phyloP scores from a whole-genome alignment of 306 rosid species.

The Coriaria nepalensis region DNA sequence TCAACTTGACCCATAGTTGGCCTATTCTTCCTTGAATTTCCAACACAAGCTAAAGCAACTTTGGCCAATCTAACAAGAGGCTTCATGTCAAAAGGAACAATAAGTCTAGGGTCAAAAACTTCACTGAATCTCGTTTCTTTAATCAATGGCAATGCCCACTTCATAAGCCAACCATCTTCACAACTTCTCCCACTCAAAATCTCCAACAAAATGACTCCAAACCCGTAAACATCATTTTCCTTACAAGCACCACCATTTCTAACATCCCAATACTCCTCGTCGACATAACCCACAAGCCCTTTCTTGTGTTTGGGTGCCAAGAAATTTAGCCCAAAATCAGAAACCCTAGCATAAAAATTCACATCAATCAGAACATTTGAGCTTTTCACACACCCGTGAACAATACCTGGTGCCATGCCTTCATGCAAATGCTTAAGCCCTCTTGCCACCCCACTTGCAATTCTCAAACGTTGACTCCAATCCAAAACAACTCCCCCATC shows the following conservation, averaged over 20 bases:
- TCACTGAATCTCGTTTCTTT: conserved; percentile 40
- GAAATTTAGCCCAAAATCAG: conserved; percentile 60
- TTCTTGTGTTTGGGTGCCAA: conserved; percentile 40
- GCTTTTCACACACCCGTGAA: conserved; percentile 75
- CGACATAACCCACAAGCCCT: conserved; percentile 46
- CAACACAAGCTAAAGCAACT: conserved; percentile 77
- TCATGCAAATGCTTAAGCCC: conserved; percentile 74
- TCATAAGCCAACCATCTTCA: conserved; percentile 47
- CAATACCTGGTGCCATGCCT: conserved; percentile 50
- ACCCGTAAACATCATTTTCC: conserved; percentile 77
- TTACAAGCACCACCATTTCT: conserved; percentile 29
- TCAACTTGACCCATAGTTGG: conserved; percentile 63
- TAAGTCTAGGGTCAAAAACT: conserved; percentile 51
- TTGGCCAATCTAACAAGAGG: conserved; percentile 59
- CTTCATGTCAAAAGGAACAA: conserved; percentile 28
- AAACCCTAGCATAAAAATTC: conserved; percentile 36
- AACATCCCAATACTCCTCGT: conserved; percentile 51
- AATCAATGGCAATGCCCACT: conserved; percentile 80
- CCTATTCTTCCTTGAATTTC: conserved; percentile 61
- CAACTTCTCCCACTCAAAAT: conserved; percentile 65
- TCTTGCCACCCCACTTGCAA: conserved; percentile 69
- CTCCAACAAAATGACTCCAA: conserved; percentile 73
- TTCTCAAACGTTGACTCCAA: conserved; percentile 46
- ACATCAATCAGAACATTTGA: conserved; percentile 54
- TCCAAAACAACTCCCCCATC: conserved; percentile 39